Evolutionary conservation across 75 land plant species (phyloP).

Genomic region (Gnetum montanum): DNA sequence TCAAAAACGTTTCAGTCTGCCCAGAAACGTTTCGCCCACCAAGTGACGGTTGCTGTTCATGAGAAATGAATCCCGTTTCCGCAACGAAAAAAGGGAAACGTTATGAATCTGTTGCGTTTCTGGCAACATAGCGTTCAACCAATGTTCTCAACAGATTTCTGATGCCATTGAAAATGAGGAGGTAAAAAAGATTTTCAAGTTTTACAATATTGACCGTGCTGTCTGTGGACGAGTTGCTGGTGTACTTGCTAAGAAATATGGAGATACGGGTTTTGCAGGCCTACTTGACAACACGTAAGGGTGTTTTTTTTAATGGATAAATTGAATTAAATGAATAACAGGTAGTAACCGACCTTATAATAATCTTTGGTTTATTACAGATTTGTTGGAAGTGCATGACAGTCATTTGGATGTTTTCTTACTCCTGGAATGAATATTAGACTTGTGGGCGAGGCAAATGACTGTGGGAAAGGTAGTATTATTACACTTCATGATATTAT

Average conservation of each 20-base stretch:
- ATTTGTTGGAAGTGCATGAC: constrained; percentile 36
- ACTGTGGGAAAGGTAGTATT: constrained; percentile 73
- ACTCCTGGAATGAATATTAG: constrained; percentile 32
- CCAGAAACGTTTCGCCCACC: too few relatives aligned
- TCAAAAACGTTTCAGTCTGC: too few relatives aligned
- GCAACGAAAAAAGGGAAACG: too few relatives aligned
- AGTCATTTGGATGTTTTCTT: constrained; percentile 42
- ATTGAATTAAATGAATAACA: not conserved
- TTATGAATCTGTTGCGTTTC: too few relatives aligned
- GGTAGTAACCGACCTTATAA: not conserved
- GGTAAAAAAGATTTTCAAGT: constrained; percentile 50
- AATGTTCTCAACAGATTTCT: constrained; percentile 76
- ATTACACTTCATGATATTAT: not conserved
- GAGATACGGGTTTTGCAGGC: constrained; percentile 96
- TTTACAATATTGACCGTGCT: constrained; percentile 89
- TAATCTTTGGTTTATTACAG: too few relatives aligned
- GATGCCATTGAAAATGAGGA: constrained; percentile 82
- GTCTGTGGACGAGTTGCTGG: constrained; percentile 96
- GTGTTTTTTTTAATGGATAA: not conserved
- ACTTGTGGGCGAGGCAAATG: constrained; percentile 37
- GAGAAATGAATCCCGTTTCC: too few relatives aligned
- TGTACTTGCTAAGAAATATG: constrained; percentile 86
- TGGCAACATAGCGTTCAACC: too few relatives aligned
- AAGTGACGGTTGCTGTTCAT: too few relatives aligned
- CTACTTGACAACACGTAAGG: constrained; percentile 82